Base-by-base conservation (phyloP, 169 alveolate genomes). In the Besnoitia besnoiti region DNA sequence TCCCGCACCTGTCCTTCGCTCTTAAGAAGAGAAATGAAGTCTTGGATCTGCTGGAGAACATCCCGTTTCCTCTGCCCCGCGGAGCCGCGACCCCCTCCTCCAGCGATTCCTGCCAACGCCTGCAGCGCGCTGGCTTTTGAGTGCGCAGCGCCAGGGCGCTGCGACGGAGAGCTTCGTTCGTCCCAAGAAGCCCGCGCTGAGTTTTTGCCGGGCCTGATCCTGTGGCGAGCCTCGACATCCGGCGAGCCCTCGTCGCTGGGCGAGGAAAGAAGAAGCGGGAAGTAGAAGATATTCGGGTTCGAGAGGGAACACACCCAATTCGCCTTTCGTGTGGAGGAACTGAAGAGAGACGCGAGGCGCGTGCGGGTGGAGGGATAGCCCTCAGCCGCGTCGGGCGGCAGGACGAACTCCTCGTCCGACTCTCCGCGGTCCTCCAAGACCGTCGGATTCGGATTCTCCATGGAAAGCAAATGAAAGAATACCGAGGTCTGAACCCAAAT, bases 391-490 rank as follows among this genome's bases (percentile, higher is more conserved):
- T 67, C 80, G 40, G 80, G 44, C 39, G 44, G 39, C 12, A 30
- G 21, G 30, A 50, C 62, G 44, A 30, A 14, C 14, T 55, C 67
- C 27, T 55, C n/a, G 30, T 55, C 67, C 82, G 82, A n/a, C 82
- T 73, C 82, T 19, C 39, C 39, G 4, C 30, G 27, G 46, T 73
- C 39, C n/a, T 73, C 82, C 47, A 73, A 73, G 39, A 73, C 82
- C 46, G 82, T 73, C 5, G 82, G 82, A 37, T 73, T 73, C 14
- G 82, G 82, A 73, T 73, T 73, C 7, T 73, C 82, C 82, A 73
- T 73, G 12, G 55, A n/a, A n/a, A n/a, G n/a, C n/a, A n/a, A n/a
- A n/a, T n/a, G n/a, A n/a, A n/a, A n/a, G n/a, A n/a, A n/a, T n/a
- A n/a, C n/a, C n/a, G n/a, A n/a, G n/a, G n/a, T n/a, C n/a, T n/a